These are phyloP conservation scores for Amaranthus hypochondriacus DNA, from an alignment of 148 eudicot species.

Conservation along the genomic window DNA sequence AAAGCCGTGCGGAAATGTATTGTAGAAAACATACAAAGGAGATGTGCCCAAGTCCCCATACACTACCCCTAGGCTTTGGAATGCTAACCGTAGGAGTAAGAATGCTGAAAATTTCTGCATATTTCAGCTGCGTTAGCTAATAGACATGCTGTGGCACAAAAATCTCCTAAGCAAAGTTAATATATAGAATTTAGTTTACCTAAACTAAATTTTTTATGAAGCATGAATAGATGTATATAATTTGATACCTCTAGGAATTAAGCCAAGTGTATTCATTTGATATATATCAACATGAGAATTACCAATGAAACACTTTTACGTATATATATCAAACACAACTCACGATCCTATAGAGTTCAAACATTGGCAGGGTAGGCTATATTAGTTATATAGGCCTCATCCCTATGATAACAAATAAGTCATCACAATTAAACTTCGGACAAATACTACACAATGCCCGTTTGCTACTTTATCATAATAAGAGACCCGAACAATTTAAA, in stretches of 20 bases:
- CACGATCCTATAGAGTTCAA: not conserved
- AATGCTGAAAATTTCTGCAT: constrained; percentile 83
- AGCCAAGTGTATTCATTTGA: not conserved
- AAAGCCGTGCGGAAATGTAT: constrained; percentile 75
- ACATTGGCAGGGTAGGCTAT: not conserved
- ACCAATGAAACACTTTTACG: not conserved
- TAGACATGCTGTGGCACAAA: not conserved
- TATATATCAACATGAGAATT: not conserved
- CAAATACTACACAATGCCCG: no score
- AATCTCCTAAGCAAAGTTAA: not conserved
- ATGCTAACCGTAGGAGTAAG: constrained; percentile 73
- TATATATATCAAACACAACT: not conserved
- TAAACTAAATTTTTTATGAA: not conserved
- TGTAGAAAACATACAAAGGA: constrained; percentile 92
- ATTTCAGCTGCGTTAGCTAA: constrained; percentile 23
- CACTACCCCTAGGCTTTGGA: constrained; percentile 98
- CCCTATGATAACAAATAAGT: not conserved
- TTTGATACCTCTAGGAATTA: not conserved
- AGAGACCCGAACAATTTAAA: no score
- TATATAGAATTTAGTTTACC: not conserved
- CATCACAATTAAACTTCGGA: not conserved
- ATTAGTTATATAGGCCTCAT: not conserved
- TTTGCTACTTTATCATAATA: no score
- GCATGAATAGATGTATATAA: not conserved
- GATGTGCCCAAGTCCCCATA: constrained; percentile 98